Conservation (phyloP, 495 filamentous ascomycete genomes). For the Poronia punctata region DNA sequence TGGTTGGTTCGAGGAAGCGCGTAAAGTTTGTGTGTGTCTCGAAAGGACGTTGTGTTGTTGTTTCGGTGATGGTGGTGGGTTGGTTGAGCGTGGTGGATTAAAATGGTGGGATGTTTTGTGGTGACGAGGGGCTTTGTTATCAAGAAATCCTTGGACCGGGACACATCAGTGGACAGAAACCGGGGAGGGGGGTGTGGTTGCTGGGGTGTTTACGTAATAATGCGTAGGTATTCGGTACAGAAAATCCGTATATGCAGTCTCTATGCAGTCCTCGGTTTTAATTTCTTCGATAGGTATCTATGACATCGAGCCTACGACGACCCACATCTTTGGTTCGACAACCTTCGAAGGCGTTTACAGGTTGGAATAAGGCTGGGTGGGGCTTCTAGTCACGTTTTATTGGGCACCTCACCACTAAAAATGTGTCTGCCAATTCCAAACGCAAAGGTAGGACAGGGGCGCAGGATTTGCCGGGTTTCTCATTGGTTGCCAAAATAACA, state of each 20-base stretch:
- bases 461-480: too few species aligned
- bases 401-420: too few species aligned
- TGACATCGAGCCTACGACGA: too few species aligned
- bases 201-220: not conserved
- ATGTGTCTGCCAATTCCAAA: too few species aligned
- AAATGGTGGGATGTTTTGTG: slow-evolving; percentile 11
- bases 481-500: too few species aligned
- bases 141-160: not conserved
- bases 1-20: not conserved
- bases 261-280: too few species aligned
- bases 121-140: slow-evolving; percentile 8
- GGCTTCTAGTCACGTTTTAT: too few species aligned
- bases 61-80: slow-evolving; percentile 4
- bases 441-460: too few species aligned
- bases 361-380: too few species aligned
- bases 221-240: not conserved
- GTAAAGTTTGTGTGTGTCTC: not conserved
- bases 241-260: not conserved
- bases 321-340: too few species aligned
- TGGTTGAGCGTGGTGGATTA: slow-evolving; percentile 3
- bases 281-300: too few species aligned
- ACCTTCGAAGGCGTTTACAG: too few species aligned
- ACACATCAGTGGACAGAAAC: slow-evolving; percentile 1
- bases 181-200: not conserved
- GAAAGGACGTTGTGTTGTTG: not conserved